Evolutionary conservation across 306 rosid species (phyloP).

Genomic region (Pueraria montana): DNA sequence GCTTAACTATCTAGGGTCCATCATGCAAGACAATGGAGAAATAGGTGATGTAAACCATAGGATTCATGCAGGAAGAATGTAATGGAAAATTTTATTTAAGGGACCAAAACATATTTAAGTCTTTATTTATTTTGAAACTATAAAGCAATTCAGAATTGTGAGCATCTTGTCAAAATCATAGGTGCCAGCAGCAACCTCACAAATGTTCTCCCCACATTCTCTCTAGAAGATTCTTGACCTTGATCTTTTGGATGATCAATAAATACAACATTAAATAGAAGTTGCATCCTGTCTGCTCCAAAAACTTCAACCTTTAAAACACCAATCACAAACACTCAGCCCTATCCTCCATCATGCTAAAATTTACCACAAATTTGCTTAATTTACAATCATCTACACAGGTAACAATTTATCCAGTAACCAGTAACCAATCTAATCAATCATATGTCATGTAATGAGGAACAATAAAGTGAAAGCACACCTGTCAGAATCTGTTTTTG

Average conservation of each 20-base stretch:
- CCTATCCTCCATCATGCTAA: too few species aligned
- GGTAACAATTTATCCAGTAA: slow-evolving; percentile 23
- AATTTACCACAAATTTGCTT: not conserved
- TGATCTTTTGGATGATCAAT: slow-evolving; percentile 20
- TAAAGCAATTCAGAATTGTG: not conserved
- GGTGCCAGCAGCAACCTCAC: slow-evolving; percentile 9
- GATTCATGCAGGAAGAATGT: not conserved
- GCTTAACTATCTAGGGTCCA: not conserved
- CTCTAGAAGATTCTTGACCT: not conserved
- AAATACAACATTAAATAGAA: slow-evolving; percentile 5
- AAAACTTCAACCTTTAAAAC: slow-evolving; percentile 4
- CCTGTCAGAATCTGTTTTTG: slow-evolving; percentile 58
- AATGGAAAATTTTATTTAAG: not conserved
- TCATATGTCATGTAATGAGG: not conserved
- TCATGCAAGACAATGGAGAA: not conserved
- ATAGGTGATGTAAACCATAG: not conserved
- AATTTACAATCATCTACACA: slow-evolving; percentile 7
- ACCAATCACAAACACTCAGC: too few species aligned
- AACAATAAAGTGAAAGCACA: slow-evolving; percentile 45
- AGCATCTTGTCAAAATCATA: slow-evolving; percentile 12
- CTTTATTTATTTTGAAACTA: slow-evolving; percentile 34
- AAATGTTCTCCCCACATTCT: slow-evolving; percentile 6
- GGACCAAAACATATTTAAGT: not conserved
- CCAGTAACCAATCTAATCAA: slow-evolving; percentile 36
- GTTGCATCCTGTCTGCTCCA: slow-evolving; percentile 10